phyloP scores from a whole-genome alignment of 805 yeast genomes.

The Wickerhamiella brachini region DNA sequence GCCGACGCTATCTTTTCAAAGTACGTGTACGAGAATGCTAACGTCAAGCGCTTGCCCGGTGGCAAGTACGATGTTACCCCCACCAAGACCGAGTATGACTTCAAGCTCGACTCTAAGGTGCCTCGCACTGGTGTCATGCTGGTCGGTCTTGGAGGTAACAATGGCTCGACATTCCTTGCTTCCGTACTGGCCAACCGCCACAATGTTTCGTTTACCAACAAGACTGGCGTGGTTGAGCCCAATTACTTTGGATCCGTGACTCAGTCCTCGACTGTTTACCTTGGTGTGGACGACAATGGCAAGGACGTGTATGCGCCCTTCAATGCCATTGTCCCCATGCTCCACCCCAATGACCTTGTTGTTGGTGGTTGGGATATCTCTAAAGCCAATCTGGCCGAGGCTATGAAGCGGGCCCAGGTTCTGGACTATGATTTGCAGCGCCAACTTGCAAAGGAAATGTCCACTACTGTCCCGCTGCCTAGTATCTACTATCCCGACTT shows the following conservation, averaged over 20 bases:
- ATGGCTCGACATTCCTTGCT: conserved; percentile 83
- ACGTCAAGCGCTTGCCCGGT: conserved; percentile 37
- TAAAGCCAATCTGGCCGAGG: conserved; percentile 51
- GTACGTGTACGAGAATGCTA: conserved; percentile 63
- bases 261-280: conserved; percentile 77
- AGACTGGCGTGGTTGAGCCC: conserved; percentile 60
- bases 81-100: conserved; percentile 57
- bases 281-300: conserved; percentile 73
- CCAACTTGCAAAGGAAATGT: conserved; percentile 52
- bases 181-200: conserved; percentile 76
- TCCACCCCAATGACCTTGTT: conserved; percentile 78
- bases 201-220: conserved; percentile 63
- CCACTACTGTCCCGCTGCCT: conserved; percentile 53
- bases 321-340: conserved; percentile 77
- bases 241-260: conserved; percentile 93
- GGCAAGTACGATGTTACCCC: conserved; percentile 58
- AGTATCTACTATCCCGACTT: conserved; percentile 92
- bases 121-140: conserved; percentile 82
- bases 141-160: conserved; percentile 94
- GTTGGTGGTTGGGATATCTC: conserved; percentile 94
- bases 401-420: conserved; percentile 77
- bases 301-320: conserved; percentile 87
- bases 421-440: conserved; percentile 74
- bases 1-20: conserved; percentile 39
- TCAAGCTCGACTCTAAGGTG: conserved; percentile 66